Percentiles rank a stretch among this genome's conserved stretches.
Evolutionary conservation across 768 basidiomycete species (phyloP).

Genomic region (Tricholoma sp.): DNA sequence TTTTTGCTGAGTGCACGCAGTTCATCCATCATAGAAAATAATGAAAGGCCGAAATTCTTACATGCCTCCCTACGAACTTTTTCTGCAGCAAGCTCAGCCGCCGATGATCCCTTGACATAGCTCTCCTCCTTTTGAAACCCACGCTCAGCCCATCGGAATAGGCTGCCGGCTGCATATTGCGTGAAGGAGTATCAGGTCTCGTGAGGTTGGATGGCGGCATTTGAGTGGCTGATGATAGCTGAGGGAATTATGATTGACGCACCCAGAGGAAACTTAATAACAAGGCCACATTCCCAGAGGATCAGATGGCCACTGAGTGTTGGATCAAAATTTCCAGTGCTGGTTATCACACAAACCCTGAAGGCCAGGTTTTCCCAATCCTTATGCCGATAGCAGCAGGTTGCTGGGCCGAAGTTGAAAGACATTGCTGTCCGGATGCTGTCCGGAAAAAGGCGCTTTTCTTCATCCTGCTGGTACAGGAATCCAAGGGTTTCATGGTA

Average conservation of each 20-base stretch:
- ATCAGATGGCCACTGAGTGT: not conserved
- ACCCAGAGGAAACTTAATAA: not conserved
- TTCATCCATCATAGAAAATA: not conserved
- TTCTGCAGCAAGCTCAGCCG: no score
- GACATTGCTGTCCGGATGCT: not conserved
- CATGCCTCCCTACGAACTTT: not conserved
- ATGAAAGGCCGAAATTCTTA: not conserved
- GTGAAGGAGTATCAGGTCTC: no score
- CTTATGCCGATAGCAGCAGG: not conserved
- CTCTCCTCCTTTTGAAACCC: no score
- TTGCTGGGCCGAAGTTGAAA: not conserved
- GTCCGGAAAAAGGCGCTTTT: not conserved
- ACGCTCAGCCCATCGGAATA: no score
- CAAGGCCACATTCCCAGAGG: not conserved
- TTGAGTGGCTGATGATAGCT: no score
- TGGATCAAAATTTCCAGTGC: not conserved
- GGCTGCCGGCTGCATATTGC: no score
- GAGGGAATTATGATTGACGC: no score
- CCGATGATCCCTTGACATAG: no score
- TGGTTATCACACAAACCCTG: not conserved
- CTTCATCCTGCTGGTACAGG: not conserved
- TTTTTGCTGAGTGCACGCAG: no score
- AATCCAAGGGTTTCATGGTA: not conserved
- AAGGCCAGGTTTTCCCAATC: not conserved
- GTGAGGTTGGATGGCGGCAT: no score